Conservation (phyloP, 495 filamentous ascomycete species). For the Daldinia bambusicola region DNA sequence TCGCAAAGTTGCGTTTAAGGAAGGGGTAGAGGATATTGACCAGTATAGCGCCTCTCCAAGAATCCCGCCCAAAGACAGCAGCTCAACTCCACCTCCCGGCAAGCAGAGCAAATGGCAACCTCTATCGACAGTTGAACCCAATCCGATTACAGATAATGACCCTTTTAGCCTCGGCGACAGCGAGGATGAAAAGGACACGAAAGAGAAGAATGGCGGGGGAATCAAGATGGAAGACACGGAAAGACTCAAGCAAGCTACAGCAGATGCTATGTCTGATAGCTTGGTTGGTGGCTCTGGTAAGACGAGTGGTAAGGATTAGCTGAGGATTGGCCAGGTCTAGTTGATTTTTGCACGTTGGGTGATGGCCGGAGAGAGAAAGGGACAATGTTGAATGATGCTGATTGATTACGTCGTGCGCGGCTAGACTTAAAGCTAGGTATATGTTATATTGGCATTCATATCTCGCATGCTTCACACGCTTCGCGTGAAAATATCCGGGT, state of each 20-base stretch:
- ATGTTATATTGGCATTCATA: not conserved
- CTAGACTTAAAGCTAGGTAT: not conserved
- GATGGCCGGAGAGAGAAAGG: conserved; percentile 1
- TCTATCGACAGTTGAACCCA: conserved; percentile 84
- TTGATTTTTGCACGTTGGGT: not conserved
- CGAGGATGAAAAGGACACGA: conserved; percentile 89
- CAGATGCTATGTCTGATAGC: conserved; percentile 69
- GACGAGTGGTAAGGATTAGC: conserved; percentile 38
- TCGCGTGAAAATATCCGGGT: not conserved
- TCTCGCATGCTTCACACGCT: no score
- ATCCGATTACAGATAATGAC: conserved; percentile 88
- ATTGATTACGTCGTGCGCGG: not conserved
- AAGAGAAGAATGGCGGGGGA: conserved; percentile 65
- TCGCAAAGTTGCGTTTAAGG: conserved; percentile 83
- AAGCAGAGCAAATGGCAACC: conserved; percentile 98
- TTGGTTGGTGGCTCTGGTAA: conserved; percentile 52
- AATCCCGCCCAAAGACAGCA: conserved; percentile 54
- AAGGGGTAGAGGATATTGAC: conserved; percentile 79
- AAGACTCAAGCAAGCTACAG: conserved; percentile 74
- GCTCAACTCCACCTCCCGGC: conserved; percentile 50
- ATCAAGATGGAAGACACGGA: conserved; percentile 72
- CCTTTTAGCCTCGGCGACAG: conserved; percentile 97
- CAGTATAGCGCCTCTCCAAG: conserved; percentile 72
- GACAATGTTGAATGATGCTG: conserved; percentile 1
- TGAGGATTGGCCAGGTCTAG: not conserved